A percentile compares a stretch with the other conserved stretches of the same genome.
These are phyloP conservation scores for Globisporangium nodosum DNA, from an alignment of 352 stramenopile species.

Conservation along the genomic window DNA sequence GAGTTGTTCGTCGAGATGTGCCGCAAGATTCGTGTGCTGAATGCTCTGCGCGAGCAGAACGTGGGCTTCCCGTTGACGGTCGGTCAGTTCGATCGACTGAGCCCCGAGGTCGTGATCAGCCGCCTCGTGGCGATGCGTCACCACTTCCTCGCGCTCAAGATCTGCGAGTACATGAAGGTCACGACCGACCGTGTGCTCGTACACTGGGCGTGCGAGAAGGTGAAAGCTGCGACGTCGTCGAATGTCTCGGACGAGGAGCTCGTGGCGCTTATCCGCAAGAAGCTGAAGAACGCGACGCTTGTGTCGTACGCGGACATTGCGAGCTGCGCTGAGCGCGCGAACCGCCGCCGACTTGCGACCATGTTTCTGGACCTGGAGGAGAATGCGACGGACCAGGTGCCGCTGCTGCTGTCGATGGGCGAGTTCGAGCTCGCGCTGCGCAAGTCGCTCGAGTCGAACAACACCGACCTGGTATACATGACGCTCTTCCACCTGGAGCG, in stretches of 20 bases:
- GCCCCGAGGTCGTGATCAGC: slow-evolving; percentile 80
- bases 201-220: slow-evolving; percentile 89
- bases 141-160: slow-evolving; percentile 89
- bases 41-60: slow-evolving; percentile 75
- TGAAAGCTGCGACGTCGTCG: slow-evolving; percentile 48
- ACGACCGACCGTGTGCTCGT: slow-evolving; percentile 87
- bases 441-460: slow-evolving; percentile 86
- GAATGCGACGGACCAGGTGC: slow-evolving; percentile 86
- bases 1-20: slow-evolving; percentile 88
- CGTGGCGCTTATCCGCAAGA: slow-evolving; percentile 78
- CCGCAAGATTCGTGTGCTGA: slow-evolving; percentile 87
- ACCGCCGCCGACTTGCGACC: slow-evolving; percentile 79
- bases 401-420: slow-evolving; percentile 86
- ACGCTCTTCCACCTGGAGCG: slow-evolving; percentile 85
- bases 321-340: slow-evolving; percentile 73
- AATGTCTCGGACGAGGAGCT: slow-evolving; percentile 75
- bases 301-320: slow-evolving; percentile 82
- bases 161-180: slow-evolving; percentile 86
- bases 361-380: slow-evolving; percentile 88
- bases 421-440: slow-evolving; percentile 88
- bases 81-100: slow-evolving; percentile 77
- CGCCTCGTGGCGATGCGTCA: slow-evolving; percentile 79
- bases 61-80: slow-evolving; percentile 82
- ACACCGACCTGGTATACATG: slow-evolving; percentile 88
- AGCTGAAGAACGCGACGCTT: slow-evolving; percentile 74